phyloP scores from a whole-genome alignment of 2,329 filamentous ascomycete species.

The Cercospora citrullina region DNA sequence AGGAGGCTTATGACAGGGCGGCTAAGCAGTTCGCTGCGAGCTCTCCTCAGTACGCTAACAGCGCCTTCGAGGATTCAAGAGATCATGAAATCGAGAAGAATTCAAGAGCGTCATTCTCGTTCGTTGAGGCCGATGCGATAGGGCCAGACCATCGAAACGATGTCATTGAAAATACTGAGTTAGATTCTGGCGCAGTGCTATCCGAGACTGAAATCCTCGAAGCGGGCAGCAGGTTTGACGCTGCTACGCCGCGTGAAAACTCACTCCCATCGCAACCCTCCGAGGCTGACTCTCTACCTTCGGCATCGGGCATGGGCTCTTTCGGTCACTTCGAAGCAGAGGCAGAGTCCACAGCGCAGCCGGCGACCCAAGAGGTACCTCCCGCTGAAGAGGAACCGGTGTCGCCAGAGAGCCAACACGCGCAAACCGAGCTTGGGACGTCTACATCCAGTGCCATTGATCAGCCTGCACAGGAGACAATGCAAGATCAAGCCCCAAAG shows the following conservation, averaged over 20 bases:
- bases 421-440: background rate
- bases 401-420: background rate
- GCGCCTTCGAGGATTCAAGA: background rate
- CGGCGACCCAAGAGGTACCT: background rate
- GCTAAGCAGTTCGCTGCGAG: background rate
- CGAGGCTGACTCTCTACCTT: background rate
- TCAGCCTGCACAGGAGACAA: background rate
- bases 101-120: background rate
- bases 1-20: constrained; percentile 5
- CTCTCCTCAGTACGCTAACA: background rate
- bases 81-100: background rate
- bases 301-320: background rate
- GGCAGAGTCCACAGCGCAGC: background rate
- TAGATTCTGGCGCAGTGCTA: background rate
- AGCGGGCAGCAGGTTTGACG: background rate
- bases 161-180: background rate
- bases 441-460: background rate
- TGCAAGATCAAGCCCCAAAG: background rate
- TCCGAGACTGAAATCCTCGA: background rate
- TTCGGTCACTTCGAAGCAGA: constrained; percentile 6
- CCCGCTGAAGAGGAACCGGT: background rate
- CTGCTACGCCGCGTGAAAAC: background rate
- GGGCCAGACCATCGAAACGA: background rate
- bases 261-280: background rate
- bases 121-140: too few species aligned